These are phyloP conservation scores for Penicillium sp. DNA, from an alignment of 2,329 filamentous ascomycete genomes.

Conservation along the genomic window DNA sequence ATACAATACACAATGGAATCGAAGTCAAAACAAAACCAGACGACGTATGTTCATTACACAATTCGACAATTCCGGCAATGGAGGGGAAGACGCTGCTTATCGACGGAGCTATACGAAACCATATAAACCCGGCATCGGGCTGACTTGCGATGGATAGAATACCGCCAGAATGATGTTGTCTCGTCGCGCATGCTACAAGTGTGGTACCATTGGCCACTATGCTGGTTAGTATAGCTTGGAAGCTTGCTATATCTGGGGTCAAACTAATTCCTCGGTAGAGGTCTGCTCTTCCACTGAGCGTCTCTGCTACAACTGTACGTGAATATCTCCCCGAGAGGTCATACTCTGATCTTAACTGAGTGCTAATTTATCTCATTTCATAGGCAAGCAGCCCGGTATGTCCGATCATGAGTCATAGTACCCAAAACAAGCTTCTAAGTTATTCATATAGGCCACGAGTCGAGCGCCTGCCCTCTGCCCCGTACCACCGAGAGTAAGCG, in stretches of 20 bases:
- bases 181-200: conserved; percentile 77
- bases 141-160: conserved; percentile 22
- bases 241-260: not conserved
- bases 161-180: conserved; percentile 70
- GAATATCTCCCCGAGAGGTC: conserved; percentile 7
- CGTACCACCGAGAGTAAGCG: conserved; percentile 84
- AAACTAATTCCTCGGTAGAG: conserved; percentile 56
- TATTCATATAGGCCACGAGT: conserved; percentile 73
- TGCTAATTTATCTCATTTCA: conserved; percentile 22
- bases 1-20: not conserved
- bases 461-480: conserved; percentile 93
- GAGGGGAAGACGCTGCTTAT: conserved; percentile 13
- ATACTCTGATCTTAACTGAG: conserved; percentile 12
- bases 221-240: conserved; percentile 43
- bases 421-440: conserved; percentile 18
- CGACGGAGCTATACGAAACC: conserved; percentile 6
- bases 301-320: conserved; percentile 98
- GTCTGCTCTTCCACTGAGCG: conserved; percentile 97
- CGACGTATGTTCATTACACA: not conserved
- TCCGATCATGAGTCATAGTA: conserved; percentile 14
- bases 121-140: conserved; percentile 9
- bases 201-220: conserved; percentile 75
- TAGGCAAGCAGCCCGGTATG: conserved; percentile 51
- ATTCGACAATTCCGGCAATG: not conserved
- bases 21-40: not conserved